Base-by-base conservation (phyloP, 2,329 filamentous ascomycete species). In the Lomentospora prolificans region DNA sequence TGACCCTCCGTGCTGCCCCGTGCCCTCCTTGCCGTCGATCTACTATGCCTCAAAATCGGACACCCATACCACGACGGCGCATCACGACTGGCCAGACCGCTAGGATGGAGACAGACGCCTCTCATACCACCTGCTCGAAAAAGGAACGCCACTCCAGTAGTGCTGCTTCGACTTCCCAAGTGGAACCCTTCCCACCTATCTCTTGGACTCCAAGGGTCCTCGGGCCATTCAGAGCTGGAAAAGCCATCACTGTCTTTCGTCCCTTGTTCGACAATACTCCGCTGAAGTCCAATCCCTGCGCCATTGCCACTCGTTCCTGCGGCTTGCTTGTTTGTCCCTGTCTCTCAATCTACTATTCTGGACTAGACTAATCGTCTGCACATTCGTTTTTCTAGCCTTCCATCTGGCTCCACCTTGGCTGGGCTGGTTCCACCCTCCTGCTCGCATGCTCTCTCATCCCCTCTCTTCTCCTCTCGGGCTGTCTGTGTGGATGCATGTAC, bases 321-420 rank as follows among this genome's bases (percentile, higher is more conserved):
- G 69, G 64, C 63, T 60, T 58, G 57, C 55, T 60, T 58, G 60
- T 51, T 57, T 61, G 61, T 61, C 60, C 61, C 59, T 62, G 60
- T 59, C 59, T 59, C 53, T 58, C 53, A 53, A 55, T 60, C 59
- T 57, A 36, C 41, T 22, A 27, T 41, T 48, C 31, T 31, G 28
- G 48, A 14, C 48, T 19, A 59, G 60, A 60, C 60, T 60, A 58
- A 61, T 59, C 61, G 27, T 46, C 36, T 30, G 52, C 36, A 46
- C 33, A 22, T 53, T 53, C 22, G 25, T 53, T 46, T 54, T 44
- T 44, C 19, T 44, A 6, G 33, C 28, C 52, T 44, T 22, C 33
- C 14, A 8, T 14, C 52, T 31, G 10, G 22, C 36, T 53, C 33
- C 52, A 27, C 36, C 22, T 24, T 33, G 28, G 44, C 44, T 48